These are phyloP conservation scores for Fusarium sp. DNA, from an alignment of 2,329 filamentous ascomycete genomes.

Conservation along the genomic window DNA sequence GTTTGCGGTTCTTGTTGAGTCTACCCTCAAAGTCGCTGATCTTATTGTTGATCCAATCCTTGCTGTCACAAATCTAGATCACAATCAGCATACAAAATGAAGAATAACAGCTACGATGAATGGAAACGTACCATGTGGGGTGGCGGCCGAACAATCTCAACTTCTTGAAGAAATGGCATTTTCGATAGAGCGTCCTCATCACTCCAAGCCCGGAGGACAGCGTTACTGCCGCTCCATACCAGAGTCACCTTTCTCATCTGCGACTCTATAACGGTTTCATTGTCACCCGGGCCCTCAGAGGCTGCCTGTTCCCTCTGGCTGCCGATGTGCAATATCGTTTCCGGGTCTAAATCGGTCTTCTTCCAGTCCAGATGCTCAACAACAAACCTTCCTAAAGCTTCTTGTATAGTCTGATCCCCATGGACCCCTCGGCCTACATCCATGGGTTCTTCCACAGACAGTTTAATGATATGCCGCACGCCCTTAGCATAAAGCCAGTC, in stretches of 20 bases:
- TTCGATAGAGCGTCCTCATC: neutral
- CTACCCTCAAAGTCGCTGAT: neutral
- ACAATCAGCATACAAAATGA: neutral
- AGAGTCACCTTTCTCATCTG: neutral
- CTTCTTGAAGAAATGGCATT: neutral
- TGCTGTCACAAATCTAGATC: neutral
- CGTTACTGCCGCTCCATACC: constrained; percentile 5
- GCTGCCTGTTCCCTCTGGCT: neutral
- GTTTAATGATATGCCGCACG: neutral
- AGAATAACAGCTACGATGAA: no score
- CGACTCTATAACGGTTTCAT: accelerated
- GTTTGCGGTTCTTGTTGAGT: neutral
- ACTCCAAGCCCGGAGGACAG: constrained; percentile 2
- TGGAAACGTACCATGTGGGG: neutral
- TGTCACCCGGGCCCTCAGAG: accelerated
- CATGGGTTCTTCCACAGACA: neutral
- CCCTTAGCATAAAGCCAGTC: constrained; percentile 1
- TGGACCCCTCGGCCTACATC: neutral
- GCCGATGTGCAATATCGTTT: neutral
- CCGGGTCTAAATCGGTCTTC: neutral
- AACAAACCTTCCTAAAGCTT: neutral
- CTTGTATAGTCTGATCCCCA: neutral
- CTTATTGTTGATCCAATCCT: neutral
- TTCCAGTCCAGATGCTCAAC: constrained; percentile 5
- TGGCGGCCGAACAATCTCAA: neutral